These are phyloP conservation scores for Chlorociboria aeruginascens DNA, from an alignment of 495 filamentous ascomycete species.

Conservation along the genomic window DNA sequence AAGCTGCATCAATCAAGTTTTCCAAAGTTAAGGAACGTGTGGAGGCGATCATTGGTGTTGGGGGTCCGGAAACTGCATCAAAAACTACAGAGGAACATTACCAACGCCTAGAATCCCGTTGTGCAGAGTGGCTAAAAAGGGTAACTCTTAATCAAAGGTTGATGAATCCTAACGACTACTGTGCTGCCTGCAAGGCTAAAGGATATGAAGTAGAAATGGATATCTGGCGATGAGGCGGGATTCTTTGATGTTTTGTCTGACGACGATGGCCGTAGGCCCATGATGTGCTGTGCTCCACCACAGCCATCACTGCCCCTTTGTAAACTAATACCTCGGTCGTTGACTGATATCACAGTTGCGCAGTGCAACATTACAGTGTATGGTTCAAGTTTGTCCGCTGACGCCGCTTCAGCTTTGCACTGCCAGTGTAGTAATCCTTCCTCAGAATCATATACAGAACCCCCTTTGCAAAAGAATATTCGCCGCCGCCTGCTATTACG, in stretches of 20 bases:
- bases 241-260: conserved; percentile 2
- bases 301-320: background rate
- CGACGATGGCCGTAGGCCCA: background rate
- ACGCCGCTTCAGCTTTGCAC: background rate
- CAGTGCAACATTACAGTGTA: conserved; percentile 1
- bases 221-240: background rate
- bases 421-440: conserved; percentile 4
- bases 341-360: background rate
- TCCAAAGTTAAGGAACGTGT: conserved; percentile 2
- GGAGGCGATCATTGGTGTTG: conserved; percentile 3
- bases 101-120: conserved; percentile 2
- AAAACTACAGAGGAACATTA: conserved; percentile 3
- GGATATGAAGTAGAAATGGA: conserved; percentile 1
- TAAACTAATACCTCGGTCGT: conserved; percentile 3
- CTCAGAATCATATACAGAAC: conserved; percentile 1
- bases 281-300: background rate
- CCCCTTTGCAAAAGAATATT: conserved; percentile 2
- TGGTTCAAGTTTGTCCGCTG: conserved; percentile 1
- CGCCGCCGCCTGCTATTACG: background rate
- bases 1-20: conserved; percentile 6
- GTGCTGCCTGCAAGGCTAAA: background rate
- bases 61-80: conserved; percentile 1
- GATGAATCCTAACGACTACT: conserved; percentile 5
- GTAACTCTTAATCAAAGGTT: conserved; percentile 4
- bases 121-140: conserved; percentile 2